Percentiles rank a stretch among this genome's conserved stretches.
These are phyloP conservation scores for Cladosporium cucumerinum DNA, from an alignment of 2,329 filamentous ascomycete genomes.

Conservation along the genomic window DNA sequence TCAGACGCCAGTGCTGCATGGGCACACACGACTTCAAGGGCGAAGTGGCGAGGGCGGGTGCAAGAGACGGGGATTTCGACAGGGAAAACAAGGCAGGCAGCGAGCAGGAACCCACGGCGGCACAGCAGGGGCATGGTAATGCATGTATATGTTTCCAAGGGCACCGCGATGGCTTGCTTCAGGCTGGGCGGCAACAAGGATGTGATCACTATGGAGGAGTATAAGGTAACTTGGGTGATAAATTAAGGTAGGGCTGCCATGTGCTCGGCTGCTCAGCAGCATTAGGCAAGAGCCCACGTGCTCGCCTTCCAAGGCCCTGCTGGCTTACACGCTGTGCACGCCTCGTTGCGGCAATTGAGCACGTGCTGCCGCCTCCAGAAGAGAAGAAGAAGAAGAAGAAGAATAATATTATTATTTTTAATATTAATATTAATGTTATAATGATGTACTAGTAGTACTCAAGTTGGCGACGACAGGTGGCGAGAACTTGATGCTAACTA, in stretches of 20 bases:
- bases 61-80: neutral
- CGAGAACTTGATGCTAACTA: neutral
- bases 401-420: too few relatives aligned
- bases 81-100: neutral
- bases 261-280: neutral
- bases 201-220: neutral
- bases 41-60: neutral
- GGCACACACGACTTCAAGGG: neutral
- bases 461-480: neutral
- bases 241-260: neutral
- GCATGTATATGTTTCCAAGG: neutral
- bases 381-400: too few relatives aligned
- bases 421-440: neutral
- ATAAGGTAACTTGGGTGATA: too few relatives aligned
- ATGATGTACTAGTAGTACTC: too few relatives aligned
- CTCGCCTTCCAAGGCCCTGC: neutral
- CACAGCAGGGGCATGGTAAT: neutral
- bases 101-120: neutral
- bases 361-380: neutral
- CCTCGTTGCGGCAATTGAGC: neutral
- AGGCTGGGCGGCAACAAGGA: neutral
- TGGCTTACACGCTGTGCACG: neutral
- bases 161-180: neutral
- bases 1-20: neutral
- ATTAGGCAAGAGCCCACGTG: neutral